Evolutionary conservation across 202 grass and related monocot genomes (phyloP).

Genomic region (Bolboschoenoplectus hybrid): DNA sequence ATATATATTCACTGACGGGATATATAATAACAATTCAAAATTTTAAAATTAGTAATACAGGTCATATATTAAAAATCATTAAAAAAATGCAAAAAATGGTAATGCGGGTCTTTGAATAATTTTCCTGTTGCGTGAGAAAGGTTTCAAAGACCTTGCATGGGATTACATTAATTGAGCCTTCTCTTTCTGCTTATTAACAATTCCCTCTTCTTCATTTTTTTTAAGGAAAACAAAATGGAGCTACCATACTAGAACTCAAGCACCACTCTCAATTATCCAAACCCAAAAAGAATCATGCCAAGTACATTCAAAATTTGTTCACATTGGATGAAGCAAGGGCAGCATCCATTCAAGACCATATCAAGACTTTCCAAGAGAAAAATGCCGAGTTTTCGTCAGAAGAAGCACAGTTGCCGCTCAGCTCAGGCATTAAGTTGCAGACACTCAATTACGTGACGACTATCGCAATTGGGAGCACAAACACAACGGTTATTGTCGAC

Average conservation of each 20-base stretch:
- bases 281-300: conserved; percentile 25
- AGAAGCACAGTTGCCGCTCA: conserved; percentile 54
- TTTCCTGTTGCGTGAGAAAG: neutral
- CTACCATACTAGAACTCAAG: conserved; percentile 55
- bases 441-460: conserved; percentile 86
- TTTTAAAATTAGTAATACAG: neutral
- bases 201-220: conserved; percentile 25
- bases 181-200: neutral
- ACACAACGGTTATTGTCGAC: conserved; percentile 76
- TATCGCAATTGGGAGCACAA: conserved; percentile 46
- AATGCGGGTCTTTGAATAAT: neutral
- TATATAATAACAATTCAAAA: neutral
- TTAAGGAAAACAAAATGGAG: conserved; percentile 42
- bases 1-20: neutral
- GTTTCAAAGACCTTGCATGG: neutral
- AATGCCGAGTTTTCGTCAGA: neutral
- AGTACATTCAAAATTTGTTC: conserved; percentile 54
- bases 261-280: conserved; percentile 42
- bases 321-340: conserved; percentile 56
- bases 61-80: neutral
- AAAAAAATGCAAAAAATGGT: neutral
- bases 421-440: conserved; percentile 63
- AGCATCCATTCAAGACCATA: conserved; percentile 47
- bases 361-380: conserved; percentile 30
- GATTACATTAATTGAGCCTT: neutral